These are phyloP conservation scores for Elsinoe fawcettii DNA, from an alignment of 2,329 filamentous ascomycete genomes.

Conservation along the genomic window DNA sequence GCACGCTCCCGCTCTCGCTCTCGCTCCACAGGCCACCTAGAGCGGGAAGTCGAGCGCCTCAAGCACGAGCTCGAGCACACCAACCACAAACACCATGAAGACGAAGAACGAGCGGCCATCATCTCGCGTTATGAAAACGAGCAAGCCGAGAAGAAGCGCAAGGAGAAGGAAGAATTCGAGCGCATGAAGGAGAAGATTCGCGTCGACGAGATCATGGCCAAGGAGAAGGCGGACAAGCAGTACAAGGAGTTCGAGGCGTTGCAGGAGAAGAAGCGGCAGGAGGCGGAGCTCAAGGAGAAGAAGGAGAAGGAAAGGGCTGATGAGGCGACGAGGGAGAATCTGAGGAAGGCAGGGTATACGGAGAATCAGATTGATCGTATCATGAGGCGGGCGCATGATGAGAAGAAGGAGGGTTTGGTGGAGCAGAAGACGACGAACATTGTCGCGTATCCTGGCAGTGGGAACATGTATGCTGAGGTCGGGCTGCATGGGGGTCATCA, in stretches of 20 bases:
- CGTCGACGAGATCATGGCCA: conserved; percentile 12
- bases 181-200: conserved; percentile 5
- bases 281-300: conserved; percentile 11
- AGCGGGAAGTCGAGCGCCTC: conserved; percentile 8
- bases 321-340: conserved; percentile 4
- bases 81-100: not conserved
- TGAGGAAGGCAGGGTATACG: not conserved
- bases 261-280: conserved; percentile 10
- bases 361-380: conserved; percentile 7
- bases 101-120: not conserved
- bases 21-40: not conserved
- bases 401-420: not conserved
- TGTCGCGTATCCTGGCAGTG: conserved; percentile 1
- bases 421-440: conserved; percentile 9
- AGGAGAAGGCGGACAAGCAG: conserved; percentile 12
- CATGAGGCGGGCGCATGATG: not conserved
- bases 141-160: conserved; percentile 10
- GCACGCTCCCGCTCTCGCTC: not conserved
- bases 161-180: conserved; percentile 1
- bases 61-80: not conserved
- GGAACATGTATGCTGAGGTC: not conserved
- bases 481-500: not conserved
- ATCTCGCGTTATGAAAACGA: conserved; percentile 12
- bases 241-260: conserved; percentile 13
- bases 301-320: conserved; percentile 10